A percentile compares a stretch with the other conserved stretches of the same genome.
Evolutionary conservation across 768 basidiomycete species (phyloP).

Genomic region (Botryobasidium botryosum): DNA sequence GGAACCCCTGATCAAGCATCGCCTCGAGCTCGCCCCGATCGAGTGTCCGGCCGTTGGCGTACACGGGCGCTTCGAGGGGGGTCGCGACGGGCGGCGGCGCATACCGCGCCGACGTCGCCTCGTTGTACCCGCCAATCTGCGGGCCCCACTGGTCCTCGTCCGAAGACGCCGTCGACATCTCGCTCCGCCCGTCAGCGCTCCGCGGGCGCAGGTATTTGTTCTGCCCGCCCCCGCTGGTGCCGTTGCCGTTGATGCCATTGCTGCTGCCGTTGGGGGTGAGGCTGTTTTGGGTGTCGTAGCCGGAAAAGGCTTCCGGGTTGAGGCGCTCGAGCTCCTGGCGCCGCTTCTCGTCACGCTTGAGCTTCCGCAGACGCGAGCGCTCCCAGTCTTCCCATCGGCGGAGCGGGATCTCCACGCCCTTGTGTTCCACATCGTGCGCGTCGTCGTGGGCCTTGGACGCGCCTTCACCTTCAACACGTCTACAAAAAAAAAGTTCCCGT

Average conservation of each 20-base stretch:
- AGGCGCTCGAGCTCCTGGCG: constrained; percentile 64
- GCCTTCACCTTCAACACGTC: constrained; percentile 87
- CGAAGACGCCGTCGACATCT: constrained; percentile 55
- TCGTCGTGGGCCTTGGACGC: constrained; percentile 65
- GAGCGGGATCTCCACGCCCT: constrained; percentile 57
- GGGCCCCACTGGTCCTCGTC: constrained; percentile 94
- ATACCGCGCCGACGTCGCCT: constrained; percentile 49
- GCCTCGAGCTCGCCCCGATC: constrained; percentile 70
- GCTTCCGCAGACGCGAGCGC: constrained; percentile 77
- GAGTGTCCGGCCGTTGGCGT: constrained; percentile 29
- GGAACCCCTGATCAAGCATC: constrained; percentile 84
- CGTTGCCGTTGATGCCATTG: too few relatives aligned
- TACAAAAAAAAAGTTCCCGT: constrained; percentile 20
- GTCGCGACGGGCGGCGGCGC: constrained; percentile 80
- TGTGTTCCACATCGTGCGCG: constrained; percentile 32
- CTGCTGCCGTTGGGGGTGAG: constrained; percentile 38
- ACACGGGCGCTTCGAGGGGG: constrained; percentile 25
- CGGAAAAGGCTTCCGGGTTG: constrained; percentile 54
- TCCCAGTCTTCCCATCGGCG: constrained; percentile 99
- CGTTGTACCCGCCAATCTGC: constrained; percentile 93
- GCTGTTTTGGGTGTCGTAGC: constrained; percentile 24
- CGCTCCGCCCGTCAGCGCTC: constrained; percentile 34
- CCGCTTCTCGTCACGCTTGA: constrained; percentile 72
- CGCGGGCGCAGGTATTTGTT: constrained; percentile 23
- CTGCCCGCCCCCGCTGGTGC: constrained; percentile 12